Evolutionary conservation across 2,329 filamentous ascomycete species (phyloP), one percentile per base, ranked within the genome.

Genomic region (Aspergillus fumigatiaffinis): DNA sequence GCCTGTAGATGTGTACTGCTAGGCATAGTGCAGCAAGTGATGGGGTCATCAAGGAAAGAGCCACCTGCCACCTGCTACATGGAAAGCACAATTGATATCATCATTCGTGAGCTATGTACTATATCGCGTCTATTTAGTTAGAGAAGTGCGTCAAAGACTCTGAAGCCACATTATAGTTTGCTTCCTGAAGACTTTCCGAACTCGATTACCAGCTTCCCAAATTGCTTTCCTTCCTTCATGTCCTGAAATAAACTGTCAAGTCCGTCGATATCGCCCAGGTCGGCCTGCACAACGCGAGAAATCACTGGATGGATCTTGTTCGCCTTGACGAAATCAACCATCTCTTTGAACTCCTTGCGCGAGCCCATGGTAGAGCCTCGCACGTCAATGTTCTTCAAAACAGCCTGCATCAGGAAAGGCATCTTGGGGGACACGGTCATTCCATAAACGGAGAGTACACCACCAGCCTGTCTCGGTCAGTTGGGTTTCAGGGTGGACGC

Each of bases 361-460:
- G 91, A 96, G 0, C 93, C 93, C 92, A 97, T 96, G 0, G 92
- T 97, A 14, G 85, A 87, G 20, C 94, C 93, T 51, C 84, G 84
- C 28, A 97, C 81, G 65, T 97, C 93, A 53, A 97, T 84, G 68
- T 97, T 96, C 73, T 88, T 90, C 59, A 97, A 75, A 14, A 94
- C 89, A 0, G 92, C 92, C 59, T 80, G 76, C 90, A 97, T 96
- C 12, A 84, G 68, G 83, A 90, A 97, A 52, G 90, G 86, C 87
- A 96, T 93, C 76, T 88, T 91, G 1, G 93, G 92, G 0, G 81
- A 79, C 2, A 90, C 78, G 0, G 93, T 97, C 93, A 97, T 97
- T 59, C 94, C 93, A 72, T 97, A 97, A 64, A 87, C 80, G 1
- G 87, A 84, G 58, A 97, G 87, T n/a, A 93, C 82, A 54, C 92